A percentile compares a stretch with the other conserved stretches of the same genome.
Conservation (phyloP, 2,329 filamentous ascomycete genomes). For the Albophoma yamanashiensis region DNA sequence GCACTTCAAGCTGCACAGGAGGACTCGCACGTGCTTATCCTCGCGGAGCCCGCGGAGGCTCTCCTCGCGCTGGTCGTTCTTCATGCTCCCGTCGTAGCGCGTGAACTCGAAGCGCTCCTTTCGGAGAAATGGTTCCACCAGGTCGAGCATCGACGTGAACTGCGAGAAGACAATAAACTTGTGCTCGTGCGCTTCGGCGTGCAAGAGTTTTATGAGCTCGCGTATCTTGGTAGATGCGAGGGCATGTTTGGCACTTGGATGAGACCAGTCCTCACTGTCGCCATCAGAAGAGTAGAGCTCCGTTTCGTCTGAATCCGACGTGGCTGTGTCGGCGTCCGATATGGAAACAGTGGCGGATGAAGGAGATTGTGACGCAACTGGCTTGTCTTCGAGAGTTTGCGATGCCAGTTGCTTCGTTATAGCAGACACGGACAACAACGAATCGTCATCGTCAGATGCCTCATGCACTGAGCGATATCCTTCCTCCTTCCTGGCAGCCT, state of each 20-base stretch:
- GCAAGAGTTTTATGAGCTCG: slow-evolving; percentile 70
- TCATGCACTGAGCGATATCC: slow-evolving; percentile 14
- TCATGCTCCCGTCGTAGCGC: slow-evolving; percentile 92
- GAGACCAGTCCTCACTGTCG: slow-evolving; percentile 21
- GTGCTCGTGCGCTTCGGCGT: slow-evolving; percentile 66
- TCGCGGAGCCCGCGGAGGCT: slow-evolving; percentile 68
- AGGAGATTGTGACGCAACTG: slow-evolving; percentile 1
- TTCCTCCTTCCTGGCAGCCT: slow-evolving; percentile 22
- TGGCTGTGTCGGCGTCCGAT: slow-evolving; percentile 18
- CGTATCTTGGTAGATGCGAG: slow-evolving; percentile 83
- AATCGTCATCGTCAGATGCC: slow-evolving; percentile 19
- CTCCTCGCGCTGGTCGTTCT: slow-evolving; percentile 83
- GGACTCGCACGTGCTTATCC: slow-evolving; percentile 63
- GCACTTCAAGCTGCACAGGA: slow-evolving; percentile 90
- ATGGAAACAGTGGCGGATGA: slow-evolving; percentile 10
- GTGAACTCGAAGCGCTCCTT: slow-evolving; percentile 67
- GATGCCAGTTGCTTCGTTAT: slow-evolving; percentile 25
- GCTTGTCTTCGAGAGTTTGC: slow-evolving; percentile 21
- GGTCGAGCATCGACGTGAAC: slow-evolving; percentile 96
- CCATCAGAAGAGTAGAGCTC: slow-evolving; percentile 27
- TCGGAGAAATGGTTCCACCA: slow-evolving; percentile 83
- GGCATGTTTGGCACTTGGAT: slow-evolving; percentile 23
- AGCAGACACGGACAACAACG: slow-evolving; percentile 22
- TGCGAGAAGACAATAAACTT: slow-evolving; percentile 99
- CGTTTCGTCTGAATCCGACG: slow-evolving; percentile 24